Conservation (phyloP, 2,329 filamentous ascomycete genomes). For the Phyllosticta citribraziliensis region DNA sequence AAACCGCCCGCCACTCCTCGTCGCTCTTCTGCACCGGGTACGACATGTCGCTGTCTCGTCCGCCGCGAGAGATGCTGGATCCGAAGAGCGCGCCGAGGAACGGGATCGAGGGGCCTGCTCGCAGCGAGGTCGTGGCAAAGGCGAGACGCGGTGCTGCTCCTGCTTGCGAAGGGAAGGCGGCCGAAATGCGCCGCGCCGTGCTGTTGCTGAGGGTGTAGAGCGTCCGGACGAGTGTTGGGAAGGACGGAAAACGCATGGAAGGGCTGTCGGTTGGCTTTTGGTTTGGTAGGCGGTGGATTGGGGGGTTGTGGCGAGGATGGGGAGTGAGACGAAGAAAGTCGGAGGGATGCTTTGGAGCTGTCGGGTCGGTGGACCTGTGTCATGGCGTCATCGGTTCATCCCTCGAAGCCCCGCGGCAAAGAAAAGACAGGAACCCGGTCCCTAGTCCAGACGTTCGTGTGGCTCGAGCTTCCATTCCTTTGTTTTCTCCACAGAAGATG, state of each 20-base stretch:
- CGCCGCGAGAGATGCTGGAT: constrained; percentile 32
- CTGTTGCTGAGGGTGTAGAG: constrained; percentile 38
- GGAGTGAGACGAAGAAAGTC: neutral
- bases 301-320: neutral
- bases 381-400: neutral
- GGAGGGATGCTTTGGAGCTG: neutral
- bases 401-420: neutral
- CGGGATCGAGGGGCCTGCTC: constrained; percentile 66
- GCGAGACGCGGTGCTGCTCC: constrained; percentile 20
- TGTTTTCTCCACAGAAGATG: neutral
- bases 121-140: constrained; percentile 19
- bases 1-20: constrained; percentile 80
- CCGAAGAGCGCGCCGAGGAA: constrained; percentile 70
- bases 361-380: neutral
- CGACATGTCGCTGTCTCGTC: constrained; percentile 28
- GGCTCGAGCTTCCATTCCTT: neutral
- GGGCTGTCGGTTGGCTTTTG: neutral
- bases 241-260: constrained; percentile 9
- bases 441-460: neutral
- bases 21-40: constrained; percentile 74
- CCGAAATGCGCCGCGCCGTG: constrained; percentile 23
- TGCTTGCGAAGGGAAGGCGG: neutral
- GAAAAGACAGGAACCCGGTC: neutral
- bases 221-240: constrained; percentile 34
- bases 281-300: neutral